A percentile compares a stretch with the other conserved stretches of the same genome.
Evolutionary conservation across 2,329 filamentous ascomycete species (phyloP).

Genomic region (Alternaria angustiovoidea): DNA sequence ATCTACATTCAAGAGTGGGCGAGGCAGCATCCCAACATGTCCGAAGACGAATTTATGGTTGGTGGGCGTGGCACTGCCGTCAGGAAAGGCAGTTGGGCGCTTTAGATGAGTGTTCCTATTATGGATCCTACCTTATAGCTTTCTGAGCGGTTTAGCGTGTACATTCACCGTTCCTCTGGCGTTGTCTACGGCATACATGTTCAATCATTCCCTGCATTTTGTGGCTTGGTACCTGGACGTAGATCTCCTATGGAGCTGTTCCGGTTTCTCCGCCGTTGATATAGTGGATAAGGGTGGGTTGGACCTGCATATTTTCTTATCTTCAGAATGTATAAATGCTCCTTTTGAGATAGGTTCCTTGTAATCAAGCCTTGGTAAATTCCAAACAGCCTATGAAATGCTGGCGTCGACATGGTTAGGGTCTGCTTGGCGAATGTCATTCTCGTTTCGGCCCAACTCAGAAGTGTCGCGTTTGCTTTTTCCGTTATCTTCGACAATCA

Average conservation of each 20-base stretch:
- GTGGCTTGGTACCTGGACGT: neutral
- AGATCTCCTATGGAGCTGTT: slow-evolving; percentile 9
- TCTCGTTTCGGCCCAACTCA: neutral
- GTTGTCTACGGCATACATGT: neutral
- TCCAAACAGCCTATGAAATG: neutral
- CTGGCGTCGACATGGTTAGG: neutral
- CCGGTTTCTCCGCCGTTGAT: neutral
- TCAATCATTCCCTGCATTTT: neutral
- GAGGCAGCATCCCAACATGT: slow-evolving; percentile 79
- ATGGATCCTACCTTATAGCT: slow-evolving; percentile 7
- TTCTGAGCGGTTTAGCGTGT: slow-evolving; percentile 31
- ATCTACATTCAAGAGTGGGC: slow-evolving; percentile 91
- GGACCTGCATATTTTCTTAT: slow-evolving; percentile 5
- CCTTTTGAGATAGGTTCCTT: slow-evolving; percentile 5
- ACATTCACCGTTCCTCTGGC: slow-evolving; percentile 8
- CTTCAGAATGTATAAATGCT: slow-evolving; percentile 1
- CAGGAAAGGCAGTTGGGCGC: slow-evolving; percentile 59
- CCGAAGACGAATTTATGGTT: slow-evolving; percentile 35
- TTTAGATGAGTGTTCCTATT: slow-evolving; percentile 22
- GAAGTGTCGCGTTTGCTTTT: neutral
- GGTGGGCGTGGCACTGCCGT: slow-evolving; percentile 54
- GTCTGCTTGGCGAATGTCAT: neutral
- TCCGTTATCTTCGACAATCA: neutral
- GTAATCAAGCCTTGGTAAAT: neutral
- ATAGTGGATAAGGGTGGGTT: neutral